These are phyloP conservation scores for Microcyclospora pomicola DNA, from an alignment of 2,329 filamentous ascomycete species.

Conservation along the genomic window DNA sequence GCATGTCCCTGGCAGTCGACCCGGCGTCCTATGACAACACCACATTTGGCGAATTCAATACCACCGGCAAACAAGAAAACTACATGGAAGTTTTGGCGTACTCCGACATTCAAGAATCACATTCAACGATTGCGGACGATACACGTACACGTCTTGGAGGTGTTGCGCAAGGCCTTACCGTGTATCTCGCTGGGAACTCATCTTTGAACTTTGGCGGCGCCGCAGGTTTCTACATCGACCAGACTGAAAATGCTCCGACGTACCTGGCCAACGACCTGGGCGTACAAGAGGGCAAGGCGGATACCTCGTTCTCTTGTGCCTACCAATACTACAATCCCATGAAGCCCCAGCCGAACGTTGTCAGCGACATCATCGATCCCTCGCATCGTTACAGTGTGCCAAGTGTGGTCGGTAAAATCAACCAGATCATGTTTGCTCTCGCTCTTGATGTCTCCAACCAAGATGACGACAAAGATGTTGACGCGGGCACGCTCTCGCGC, in stretches of 20 bases:
- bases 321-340: constrained; percentile 8
- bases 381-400: constrained; percentile 3
- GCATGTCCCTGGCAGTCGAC: constrained; percentile 5
- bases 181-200: constrained; percentile 8
- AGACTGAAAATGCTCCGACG: constrained; percentile 5
- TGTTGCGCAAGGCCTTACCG: constrained; percentile 5
- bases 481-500: constrained; percentile 1
- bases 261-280: constrained; percentile 7
- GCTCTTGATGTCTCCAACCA: constrained; percentile 4
- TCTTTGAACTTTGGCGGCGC: constrained; percentile 4
- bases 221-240: constrained; percentile 3
- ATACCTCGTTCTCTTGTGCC: constrained; percentile 3
- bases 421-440: constrained; percentile 12
- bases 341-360: neutral
- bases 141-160: constrained; percentile 6
- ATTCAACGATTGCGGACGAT: neutral
- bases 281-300: constrained; percentile 1
- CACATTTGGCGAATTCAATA: constrained; percentile 6
- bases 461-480: neutral
- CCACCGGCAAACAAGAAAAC: constrained; percentile 4
- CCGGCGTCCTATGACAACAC: constrained; percentile 1
- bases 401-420: constrained; percentile 4
- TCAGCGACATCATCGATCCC: neutral
- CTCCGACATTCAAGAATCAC: constrained; percentile 5
- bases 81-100: constrained; percentile 6